Evolutionary conservation across 2,329 filamentous ascomycete species (phyloP), one percentile per base, ranked within the genome.

Genomic region (Cercospora zeae-maydis): DNA sequence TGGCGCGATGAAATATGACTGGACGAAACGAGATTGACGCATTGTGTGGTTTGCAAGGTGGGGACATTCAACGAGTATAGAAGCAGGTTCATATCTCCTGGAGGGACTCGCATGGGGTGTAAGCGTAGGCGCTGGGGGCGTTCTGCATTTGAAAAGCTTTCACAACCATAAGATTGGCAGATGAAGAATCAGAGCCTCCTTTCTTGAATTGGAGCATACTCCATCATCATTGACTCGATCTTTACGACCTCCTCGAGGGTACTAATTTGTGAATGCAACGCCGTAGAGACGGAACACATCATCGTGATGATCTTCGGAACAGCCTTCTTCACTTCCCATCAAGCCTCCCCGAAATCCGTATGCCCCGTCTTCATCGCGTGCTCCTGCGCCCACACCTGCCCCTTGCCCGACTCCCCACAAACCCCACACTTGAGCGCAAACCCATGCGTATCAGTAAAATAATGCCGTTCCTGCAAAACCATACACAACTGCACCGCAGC

Each of bases 381-480:
- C 67, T 82, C 78, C 14, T 82, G 78, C 1, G 88, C 86, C 61
- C 83, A 85, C 45, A 78, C 77, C 74, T 91, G 82, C 1, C 90
- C 90, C 61, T 85, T 85, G 0, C 90, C 87, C 16, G 87, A 82
- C 82, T 85, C 86, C 2, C 84, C 82, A 72, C 90, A 93, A 2
- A 82, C 79, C 67, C 92, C 91, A 75, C 93, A 98, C 71, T 83
- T 86, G 63, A 97, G 84, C 37, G 85, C 82, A 72, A 97, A 92
- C 0, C 88, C 88, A 21, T 89, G 85, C 0, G 92, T 96, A 74
- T 97, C 92, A 0, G 93, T 97, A 71, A 86, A 97, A 74, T 98
- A 98, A 74, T 96, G 86, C 63, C 83, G 86, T 58, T 85, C 82
- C 67, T 88, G 83, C 39, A 98, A 80, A 64, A 88, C 74, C 42